Conservation (phyloP, 768 basidiomycete species). For the Suillus decipiens region DNA sequence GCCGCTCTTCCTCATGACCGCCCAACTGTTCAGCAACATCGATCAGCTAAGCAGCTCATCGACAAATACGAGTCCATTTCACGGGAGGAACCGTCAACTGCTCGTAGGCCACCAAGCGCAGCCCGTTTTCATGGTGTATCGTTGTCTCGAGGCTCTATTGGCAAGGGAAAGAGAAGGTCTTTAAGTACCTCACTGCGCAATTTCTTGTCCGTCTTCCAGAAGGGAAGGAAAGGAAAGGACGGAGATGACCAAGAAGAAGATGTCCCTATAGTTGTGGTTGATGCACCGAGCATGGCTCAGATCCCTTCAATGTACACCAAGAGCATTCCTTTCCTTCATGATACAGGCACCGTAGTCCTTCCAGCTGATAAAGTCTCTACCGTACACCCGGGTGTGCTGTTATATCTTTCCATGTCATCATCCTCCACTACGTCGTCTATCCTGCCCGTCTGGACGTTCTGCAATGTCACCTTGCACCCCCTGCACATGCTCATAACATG, state of each 20-base stretch:
- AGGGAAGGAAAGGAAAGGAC: slow-evolving; percentile 42
- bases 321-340: neutral
- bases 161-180: slow-evolving; percentile 49
- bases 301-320: slow-evolving; percentile 1
- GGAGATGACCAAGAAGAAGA: slow-evolving; percentile 28
- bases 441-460: slow-evolving; percentile 52
- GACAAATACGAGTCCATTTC: slow-evolving; percentile 52
- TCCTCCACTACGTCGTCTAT: slow-evolving; percentile 24
- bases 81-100: slow-evolving; percentile 10
- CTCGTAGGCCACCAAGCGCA: slow-evolving; percentile 13
- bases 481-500: slow-evolving; percentile 51
- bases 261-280: slow-evolving; percentile 16
- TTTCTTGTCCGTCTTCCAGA: slow-evolving; percentile 63
- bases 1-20: slow-evolving; percentile 6
- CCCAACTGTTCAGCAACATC: slow-evolving; percentile 26
- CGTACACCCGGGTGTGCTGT: slow-evolving; percentile 33
- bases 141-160: slow-evolving; percentile 15
- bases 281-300: slow-evolving; percentile 3
- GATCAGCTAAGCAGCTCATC: slow-evolving; percentile 55
- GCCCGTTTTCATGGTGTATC: slow-evolving; percentile 18
- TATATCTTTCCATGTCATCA: slow-evolving; percentile 46
- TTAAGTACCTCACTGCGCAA: slow-evolving; percentile 66
- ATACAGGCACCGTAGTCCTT: neutral
- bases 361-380: slow-evolving; percentile 3
- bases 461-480: slow-evolving; percentile 39